Evolutionary conservation across 768 basidiomycete genomes (phyloP).

Genomic region (Wakefieldia striispora): DNA sequence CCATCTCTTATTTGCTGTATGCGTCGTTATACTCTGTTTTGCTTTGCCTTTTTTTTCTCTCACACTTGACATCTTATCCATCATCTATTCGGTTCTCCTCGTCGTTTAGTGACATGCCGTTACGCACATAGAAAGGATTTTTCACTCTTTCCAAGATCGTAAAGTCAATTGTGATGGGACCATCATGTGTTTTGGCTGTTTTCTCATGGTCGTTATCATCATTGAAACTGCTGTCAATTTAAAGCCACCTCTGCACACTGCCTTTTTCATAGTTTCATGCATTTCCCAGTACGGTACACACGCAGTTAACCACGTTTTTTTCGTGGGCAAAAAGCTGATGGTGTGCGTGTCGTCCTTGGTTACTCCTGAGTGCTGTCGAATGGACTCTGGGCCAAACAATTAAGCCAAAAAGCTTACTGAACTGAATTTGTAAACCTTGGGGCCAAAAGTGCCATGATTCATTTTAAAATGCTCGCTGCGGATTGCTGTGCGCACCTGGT

Average conservation of each 20-base stretch:
- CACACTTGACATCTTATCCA: constrained; percentile 26
- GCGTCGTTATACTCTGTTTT: constrained; percentile 25
- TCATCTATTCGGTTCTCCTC: constrained; percentile 28
- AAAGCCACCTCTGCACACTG: constrained; percentile 1
- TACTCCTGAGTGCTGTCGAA: background rate
- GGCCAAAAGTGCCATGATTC: background rate
- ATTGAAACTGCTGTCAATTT: constrained; percentile 1
- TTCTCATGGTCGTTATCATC: constrained; percentile 15
- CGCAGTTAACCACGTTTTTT: background rate
- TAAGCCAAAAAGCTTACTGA: background rate
- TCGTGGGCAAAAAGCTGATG: constrained; percentile 1
- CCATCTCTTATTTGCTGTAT: constrained; percentile 13
- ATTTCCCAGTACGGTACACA: background rate
- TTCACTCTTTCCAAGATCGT: constrained; percentile 1
- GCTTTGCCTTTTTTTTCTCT: constrained; percentile 11
- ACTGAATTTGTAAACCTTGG: background rate
- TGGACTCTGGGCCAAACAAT: too few relatives aligned
- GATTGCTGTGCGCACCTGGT: too few relatives aligned
- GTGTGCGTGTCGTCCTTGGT: background rate
- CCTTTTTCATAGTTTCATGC: background rate
- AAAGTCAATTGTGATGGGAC: constrained; percentile 12
- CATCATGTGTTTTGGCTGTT: constrained; percentile 14
- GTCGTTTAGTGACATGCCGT: constrained; percentile 25
- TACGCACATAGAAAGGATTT: constrained; percentile 23
- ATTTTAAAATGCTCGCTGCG: too few relatives aligned